Evolutionary conservation across 257 asterid species (phyloP).

Genomic region (Penstemon eatonii): DNA sequence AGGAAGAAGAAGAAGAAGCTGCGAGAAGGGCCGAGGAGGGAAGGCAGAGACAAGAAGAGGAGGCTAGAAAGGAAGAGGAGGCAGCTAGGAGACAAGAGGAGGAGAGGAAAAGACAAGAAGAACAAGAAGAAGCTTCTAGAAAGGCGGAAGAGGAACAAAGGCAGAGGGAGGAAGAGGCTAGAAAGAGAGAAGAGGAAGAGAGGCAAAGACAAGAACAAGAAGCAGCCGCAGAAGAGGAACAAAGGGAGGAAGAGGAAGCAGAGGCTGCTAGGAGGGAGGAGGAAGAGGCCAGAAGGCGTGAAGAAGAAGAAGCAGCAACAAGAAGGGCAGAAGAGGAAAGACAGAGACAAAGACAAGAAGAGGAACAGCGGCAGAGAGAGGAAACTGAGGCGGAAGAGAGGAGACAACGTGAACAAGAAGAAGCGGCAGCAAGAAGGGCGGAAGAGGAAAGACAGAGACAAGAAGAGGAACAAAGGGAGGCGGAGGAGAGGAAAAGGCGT

Average conservation of each 20-base stretch:
- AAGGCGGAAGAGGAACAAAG: conserved; percentile 15
- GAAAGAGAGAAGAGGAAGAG: conserved; percentile 6
- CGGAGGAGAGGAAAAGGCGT: neutral
- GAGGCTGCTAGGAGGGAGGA: no score
- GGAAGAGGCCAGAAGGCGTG: neutral
- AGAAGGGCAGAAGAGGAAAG: conserved; percentile 15
- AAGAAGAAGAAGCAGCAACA: conserved; percentile 4
- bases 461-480: conserved; percentile 10
- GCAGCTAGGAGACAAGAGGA: conserved; percentile 5
- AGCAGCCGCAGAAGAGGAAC: neutral
- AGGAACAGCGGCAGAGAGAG: neutral
- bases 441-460: neutral
- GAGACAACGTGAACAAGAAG: neutral
- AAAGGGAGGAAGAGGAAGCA: neutral
- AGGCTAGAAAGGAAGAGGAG: conserved; percentile 14
- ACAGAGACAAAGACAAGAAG: neutral
- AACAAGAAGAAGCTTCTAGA: neutral
- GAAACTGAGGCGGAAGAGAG: conserved; percentile 6
- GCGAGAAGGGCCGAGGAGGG: neutral
- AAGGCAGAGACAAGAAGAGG: conserved; percentile 6
- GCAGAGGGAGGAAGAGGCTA: neutral
- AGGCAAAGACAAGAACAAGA: conserved; percentile 7
- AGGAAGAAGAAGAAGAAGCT: conserved; percentile 6
- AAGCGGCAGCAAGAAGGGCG: conserved; percentile 12
- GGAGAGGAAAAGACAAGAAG: neutral